Conservation (phyloP, 306 rosid species). For the apple (Malus domestica) region ASM211411v1 NC_041803.1:18593001-18593500, state of each 20-base stretch:
- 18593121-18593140: neutral
- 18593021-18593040: neutral
- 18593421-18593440: slow-evolving; percentile 22
- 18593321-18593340: neutral
- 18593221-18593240: slow-evolving; percentile 20
- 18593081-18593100: neutral
- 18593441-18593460: slow-evolving; percentile 14
- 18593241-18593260: slow-evolving; percentile 25
- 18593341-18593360: neutral
- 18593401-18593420: slow-evolving; percentile 18
- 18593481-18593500: slow-evolving; percentile 11
- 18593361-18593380: neutral
- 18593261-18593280: slow-evolving; percentile 7
- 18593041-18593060: too few species aligned
- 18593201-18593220: neutral
- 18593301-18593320: neutral
- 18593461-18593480: slow-evolving; percentile 16
- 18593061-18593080: neutral
- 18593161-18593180: neutral
- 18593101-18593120: neutral
- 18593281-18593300: neutral
- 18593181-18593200: neutral
- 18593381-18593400: slow-evolving; percentile 19
- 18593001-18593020: neutral
- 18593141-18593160: neutral